A percentile compares a stretch with the other conserved stretches of the same genome.
Conservation (phyloP, 2,329 filamentous ascomycete genomes). For the Fusarium foetens region DNA sequence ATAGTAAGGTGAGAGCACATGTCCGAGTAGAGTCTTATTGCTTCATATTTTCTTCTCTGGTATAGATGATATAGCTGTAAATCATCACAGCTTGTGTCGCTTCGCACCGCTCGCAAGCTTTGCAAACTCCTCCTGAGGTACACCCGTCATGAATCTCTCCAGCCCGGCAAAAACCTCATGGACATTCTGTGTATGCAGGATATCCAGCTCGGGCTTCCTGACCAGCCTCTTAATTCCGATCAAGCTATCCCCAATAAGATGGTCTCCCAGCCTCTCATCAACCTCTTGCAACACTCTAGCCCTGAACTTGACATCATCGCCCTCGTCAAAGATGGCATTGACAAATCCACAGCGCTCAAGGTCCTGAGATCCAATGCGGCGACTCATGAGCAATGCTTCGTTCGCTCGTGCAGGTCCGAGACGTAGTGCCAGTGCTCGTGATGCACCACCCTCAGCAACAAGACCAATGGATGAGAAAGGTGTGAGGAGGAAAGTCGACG, state of each 20-base stretch:
- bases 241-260: slow-evolving; percentile 83
- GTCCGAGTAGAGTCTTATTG: not conserved
- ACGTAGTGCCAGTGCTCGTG: slow-evolving; percentile 79
- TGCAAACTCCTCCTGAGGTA: slow-evolving; percentile 89
- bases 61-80: not conserved
- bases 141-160: slow-evolving; percentile 79
- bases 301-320: slow-evolving; percentile 75
- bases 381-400: slow-evolving; percentile 92
- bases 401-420: slow-evolving; percentile 86
- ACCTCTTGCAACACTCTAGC: slow-evolving; percentile 80
- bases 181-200: slow-evolving; percentile 80
- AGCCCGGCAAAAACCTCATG: slow-evolving; percentile 87
- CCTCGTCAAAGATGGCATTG: slow-evolving; percentile 79
- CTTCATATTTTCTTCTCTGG: not conserved
- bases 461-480: slow-evolving; percentile 92
- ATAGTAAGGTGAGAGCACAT: not conserved
- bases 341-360: slow-evolving; percentile 82
- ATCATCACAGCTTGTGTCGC: slow-evolving; percentile 84
- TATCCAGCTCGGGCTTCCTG: slow-evolving; percentile 74
- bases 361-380: slow-evolving; percentile 77
- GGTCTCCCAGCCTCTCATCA: slow-evolving; percentile 79
- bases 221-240: slow-evolving; percentile 87
- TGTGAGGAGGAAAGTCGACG: slow-evolving; percentile 85
- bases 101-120: slow-evolving; percentile 89
- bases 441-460: slow-evolving; percentile 88